Conservation (phyloP, 1,284 basidiomycete genomes). For the Afroboletus lepidellus region DNA sequence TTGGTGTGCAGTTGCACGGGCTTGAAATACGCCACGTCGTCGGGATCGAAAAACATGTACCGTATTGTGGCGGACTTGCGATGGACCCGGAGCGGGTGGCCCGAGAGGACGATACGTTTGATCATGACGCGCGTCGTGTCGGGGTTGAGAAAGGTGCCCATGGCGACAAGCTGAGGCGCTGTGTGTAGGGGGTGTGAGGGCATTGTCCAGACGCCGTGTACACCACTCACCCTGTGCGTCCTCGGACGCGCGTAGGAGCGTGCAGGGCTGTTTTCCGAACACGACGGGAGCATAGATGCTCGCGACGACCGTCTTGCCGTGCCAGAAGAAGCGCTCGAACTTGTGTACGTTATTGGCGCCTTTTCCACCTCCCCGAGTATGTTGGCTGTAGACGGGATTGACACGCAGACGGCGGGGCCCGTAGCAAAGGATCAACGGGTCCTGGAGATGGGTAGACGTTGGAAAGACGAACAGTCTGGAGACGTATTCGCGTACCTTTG, state of each 20-base stretch:
- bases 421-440: constrained; percentile 85
- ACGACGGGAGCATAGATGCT: constrained; percentile 88
- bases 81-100: constrained; percentile 97
- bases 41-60: constrained; percentile 97
- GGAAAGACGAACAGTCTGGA: background rate
- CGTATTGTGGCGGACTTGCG: constrained; percentile 97
- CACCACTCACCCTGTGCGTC: constrained; percentile 55
- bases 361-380: constrained; percentile 84
- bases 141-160: constrained; percentile 84
- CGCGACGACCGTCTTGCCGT: constrained; percentile 77
- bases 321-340: constrained; percentile 90
- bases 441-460: constrained; percentile 45
- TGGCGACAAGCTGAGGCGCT: constrained; percentile 88
- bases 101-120: constrained; percentile 91
- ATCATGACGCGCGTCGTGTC: constrained; percentile 91
- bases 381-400: constrained; percentile 91
- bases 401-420: constrained; percentile 85
- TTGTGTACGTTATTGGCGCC: constrained; percentile 97
- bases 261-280: constrained; percentile 84
- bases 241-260: constrained; percentile 65
- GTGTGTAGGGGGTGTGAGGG: background rate
- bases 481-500: constrained; percentile 62
- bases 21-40: constrained; percentile 92
- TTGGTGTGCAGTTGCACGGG: constrained; percentile 94
- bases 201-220: background rate